Evolutionary conservation across 805 yeast species (phyloP), one percentile per base, ranked within the genome.

Genomic region (Wickerhamomyces xylosicus): DNA sequence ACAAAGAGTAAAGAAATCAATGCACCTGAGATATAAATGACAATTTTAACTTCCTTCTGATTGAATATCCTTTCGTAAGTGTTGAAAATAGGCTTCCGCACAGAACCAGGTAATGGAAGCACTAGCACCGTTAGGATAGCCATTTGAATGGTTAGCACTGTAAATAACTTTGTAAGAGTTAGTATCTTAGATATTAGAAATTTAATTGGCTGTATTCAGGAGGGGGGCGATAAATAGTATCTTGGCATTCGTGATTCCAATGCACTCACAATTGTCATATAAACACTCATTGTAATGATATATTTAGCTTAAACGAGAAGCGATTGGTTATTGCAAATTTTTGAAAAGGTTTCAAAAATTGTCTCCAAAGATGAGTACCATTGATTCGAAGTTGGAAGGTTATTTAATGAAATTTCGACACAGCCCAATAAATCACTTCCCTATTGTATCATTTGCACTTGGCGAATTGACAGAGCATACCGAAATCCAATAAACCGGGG

Each of bases 111-210:
- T 41, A 77, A 58, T 13, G 85, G 85, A 42, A 75, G 56, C 10
- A 75, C 72, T 21, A 76, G 51, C 1, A 73, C 32, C 16, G 71
- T 59, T 21, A 77, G 54, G 9, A 61, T 47, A 2, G 53, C 58
- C 80, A 77, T 75, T 54, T 77, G 75, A n/a, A 54, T 44, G n/a
- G 70, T 53, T 37, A 77, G 61, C 13, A 71, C 44, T 38, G 66
- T 64, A 50, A 77, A 77, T 18, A 67, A 47, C 45, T 58, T 32
- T 13, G 8, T 11, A 32, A 19, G 35, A 32, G 35, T 33, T 11
- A 21, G 33, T 31, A 17, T 8, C 11, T 16, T 28, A 5, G n/a
- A 19, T 3, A 15, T 10, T n/a, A 27, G n/a, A 29, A 19, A 34
- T 11, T 7, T 33, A 14, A 22, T 19, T 13, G 19, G 35, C 6